phyloP scores from a whole-genome alignment of 2,329 filamentous ascomycete species.

The Colletotrichum sp. region DNA sequence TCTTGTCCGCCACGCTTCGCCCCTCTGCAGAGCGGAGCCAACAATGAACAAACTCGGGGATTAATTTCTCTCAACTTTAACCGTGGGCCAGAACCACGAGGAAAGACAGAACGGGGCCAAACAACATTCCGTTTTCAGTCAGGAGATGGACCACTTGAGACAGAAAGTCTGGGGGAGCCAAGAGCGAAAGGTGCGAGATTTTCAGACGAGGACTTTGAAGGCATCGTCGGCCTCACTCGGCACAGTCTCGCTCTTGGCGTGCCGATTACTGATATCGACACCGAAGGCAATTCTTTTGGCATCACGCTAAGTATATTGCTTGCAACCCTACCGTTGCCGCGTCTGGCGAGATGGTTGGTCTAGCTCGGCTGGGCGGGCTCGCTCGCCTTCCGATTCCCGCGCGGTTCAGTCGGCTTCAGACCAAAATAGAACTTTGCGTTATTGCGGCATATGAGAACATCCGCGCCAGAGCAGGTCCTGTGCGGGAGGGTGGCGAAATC shows the following conservation, averaged over 20 bases:
- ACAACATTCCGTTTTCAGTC: neutral
- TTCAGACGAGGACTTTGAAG: neutral
- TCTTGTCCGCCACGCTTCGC: neutral
- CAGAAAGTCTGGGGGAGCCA: neutral
- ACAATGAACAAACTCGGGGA: conserved; percentile 1
- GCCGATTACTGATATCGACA: neutral
- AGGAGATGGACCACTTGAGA: neutral
- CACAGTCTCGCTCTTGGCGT: neutral
- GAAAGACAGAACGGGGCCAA: neutral
- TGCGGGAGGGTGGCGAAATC: conserved; percentile 3
- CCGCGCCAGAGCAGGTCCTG: neutral
- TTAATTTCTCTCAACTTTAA: conserved; percentile 11
- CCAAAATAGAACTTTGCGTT: neutral
- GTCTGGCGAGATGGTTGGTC: neutral
- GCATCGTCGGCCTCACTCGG: neutral
- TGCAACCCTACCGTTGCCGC: neutral
- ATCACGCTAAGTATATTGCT: neutral
- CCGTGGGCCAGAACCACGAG: neutral
- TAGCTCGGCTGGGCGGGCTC: neutral
- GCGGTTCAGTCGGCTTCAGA: neutral
- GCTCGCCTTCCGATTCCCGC: neutral
- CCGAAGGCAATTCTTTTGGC: neutral
- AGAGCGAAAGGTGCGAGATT: neutral
- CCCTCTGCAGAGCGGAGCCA: conserved; percentile 9
- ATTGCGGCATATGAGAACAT: neutral